Base-by-base conservation (phyloP, 75 land plant genomes). In the Larix kaempferi region DNA sequence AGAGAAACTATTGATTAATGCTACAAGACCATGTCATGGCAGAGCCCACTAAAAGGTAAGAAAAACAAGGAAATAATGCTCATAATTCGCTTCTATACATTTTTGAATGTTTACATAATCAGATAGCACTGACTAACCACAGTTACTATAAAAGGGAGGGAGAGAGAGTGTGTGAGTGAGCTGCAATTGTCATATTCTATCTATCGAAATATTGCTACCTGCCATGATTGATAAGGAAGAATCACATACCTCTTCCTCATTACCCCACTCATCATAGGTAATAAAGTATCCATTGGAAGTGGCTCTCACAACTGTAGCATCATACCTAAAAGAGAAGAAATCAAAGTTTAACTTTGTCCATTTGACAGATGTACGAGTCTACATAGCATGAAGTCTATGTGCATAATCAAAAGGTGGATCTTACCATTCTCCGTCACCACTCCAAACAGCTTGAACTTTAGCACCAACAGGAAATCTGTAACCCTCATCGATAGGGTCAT, bases 351-450 rank as follows among this genome's bases (percentile, higher is more conserved):
- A 14, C 54, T 44, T 44, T 49, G 54, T 49, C 12, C 54, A 49
- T 49, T 49, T 49, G 54, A 49, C 54, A 49, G 11, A 49, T 49
- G 54, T 49, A 15, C 17, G 15, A 17, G 16, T 73, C 27, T 73
- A 49, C 57, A 49, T 11, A 41, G 56, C 27, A 22, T 73, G 27
- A 14, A 33, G 35, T 25, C 74, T 22, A 22, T 4, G 2, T 41
- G 27, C 23, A 35, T 15, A 75, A n/a, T 16, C 12, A 27, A 23
- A 86, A 37, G 73, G 27, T 11, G 52, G 83, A 74, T 21, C 62
- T 60, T 81, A 96, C 99, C 99, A 96, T 78, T 96, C 99, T 35
- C 99, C 99, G 84, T 96, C 99, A 75, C 88, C 92, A 85, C 98
- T 96, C 92, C 91, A 94, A 52, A 96, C 93, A 58, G 98, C 98